Base-by-base conservation (phyloP, 2,329 filamentous ascomycete species). In the Colletotrichum sidae region DNA sequence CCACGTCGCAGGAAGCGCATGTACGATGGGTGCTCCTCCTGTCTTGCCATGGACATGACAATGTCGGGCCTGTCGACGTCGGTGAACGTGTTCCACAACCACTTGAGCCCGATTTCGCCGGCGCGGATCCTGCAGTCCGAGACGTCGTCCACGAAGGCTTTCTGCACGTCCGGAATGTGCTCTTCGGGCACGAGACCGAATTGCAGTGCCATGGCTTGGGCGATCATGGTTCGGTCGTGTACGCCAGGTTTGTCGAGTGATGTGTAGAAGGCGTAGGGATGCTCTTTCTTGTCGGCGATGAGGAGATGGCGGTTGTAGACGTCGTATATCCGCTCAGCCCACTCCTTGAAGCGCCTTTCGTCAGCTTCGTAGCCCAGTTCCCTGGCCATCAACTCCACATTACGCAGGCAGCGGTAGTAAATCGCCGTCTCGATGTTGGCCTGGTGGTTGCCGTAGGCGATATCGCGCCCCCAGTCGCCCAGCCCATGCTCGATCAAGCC, bases 1-100 rank as follows among this genome's bases (percentile, higher is more conserved):
- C 81, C 80, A 2, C 76, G 73, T 1, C 80, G 72, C 2, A 83
- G 67, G 68, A 84, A 83, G 0, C 81, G 78, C 80, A 83, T 81
- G 62, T 83, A 83, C 0, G 77, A 80, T 0, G 81, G 81, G 50
- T 83, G 81, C 50, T 83, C 79, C 64, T 83, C 78, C 56, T 82
- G 80, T 2, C 81, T 74, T 1, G 77, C 77, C 81, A 83, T 81
- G 38, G 76, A 70, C 2, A 81, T 71, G 7, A 81, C 77, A 25
- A 80, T 77, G 50, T 78, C 76, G 0, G 76, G 77, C 1, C 79
- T 75, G 46, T 79, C 74, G 6, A 80, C 72, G 39, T 80, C 77
- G 3, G 75, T 72, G 13, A 81, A 74, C 1, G 78, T 80, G 68
- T 80, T 79, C 72, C 75, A 81, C 9, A 80, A 72, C 60, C 77